Base-by-base conservation (phyloP, 805 yeast genomes). In the Metschnikowia chrysomelidarum region DNA sequence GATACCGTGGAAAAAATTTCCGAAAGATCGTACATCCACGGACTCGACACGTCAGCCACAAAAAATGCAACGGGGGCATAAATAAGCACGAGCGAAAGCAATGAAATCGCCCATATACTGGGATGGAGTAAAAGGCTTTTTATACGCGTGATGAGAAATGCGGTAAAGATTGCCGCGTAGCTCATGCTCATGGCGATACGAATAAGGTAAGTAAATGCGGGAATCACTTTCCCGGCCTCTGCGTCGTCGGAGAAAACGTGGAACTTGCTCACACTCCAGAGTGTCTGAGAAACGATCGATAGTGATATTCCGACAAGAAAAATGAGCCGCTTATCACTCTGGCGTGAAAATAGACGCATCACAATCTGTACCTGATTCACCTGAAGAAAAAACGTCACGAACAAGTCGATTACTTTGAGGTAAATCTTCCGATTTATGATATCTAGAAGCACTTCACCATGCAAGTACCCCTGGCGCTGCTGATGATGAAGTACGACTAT, bases 21-120 rank as follows among this genome's bases (percentile, higher is more conserved):
- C 14, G 87, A 78, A 33, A 84, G 64, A 43, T 80, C 83, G 38
- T 74, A 74, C n/a, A 80, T 78, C 84, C 88, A 86, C 5, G 80
- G 69, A 54, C 78, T 79, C 0, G 89, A 72, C 3, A 86, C 76
- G 60, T 85, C 95, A 4, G 87, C 82, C 30, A 86, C 69, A 53
- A 84, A 86, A 43, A 85, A 76, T 0, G 80, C 82, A 24, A 82
- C 76, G 7, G 86, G 81, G 7, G 79, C 53, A 44, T 78, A 71
- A 1, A 80, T 72, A 9, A 78, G 69, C 1, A 82, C 41, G 6
- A 76, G 53, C 4, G 85, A 75, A 16, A 81, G 54, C 0, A 75
- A 13, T 0, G 87, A 71, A n/a, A 85, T 56, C 1, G 80, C 58
- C 49, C 81, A 60, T 37, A 82, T 70, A 14, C 56, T 58, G 22